phyloP scores from a whole-genome alignment of 1,284 basidiomycete species.

The Bjerkandera adusta region DNA sequence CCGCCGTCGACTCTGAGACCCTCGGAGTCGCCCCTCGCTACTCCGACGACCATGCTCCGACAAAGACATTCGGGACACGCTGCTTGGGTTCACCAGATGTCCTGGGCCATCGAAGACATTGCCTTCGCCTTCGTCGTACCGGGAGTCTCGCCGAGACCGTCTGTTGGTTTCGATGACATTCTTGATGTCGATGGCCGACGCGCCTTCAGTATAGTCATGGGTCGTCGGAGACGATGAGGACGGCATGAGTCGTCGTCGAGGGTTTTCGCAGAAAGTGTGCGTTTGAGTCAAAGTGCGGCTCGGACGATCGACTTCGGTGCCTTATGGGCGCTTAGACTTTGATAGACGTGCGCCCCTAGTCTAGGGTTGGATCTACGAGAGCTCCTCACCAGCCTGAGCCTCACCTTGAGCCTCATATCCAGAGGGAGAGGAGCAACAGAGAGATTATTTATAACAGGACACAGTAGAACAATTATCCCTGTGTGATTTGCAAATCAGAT shows the following conservation, averaged over 20 bases:
- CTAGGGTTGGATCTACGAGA: too few species aligned
- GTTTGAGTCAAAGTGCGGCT: background rate
- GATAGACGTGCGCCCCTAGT: too few species aligned
- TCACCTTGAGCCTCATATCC: too few species aligned
- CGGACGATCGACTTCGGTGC: too few species aligned
- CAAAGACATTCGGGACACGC: constrained; percentile 74
- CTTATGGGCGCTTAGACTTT: too few species aligned
- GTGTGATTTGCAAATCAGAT: too few species aligned
- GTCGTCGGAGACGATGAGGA: constrained; percentile 18
- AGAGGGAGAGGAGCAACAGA: too few species aligned
- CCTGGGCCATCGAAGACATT: constrained; percentile 78
- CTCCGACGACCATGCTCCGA: constrained; percentile 48
- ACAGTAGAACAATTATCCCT: too few species aligned
- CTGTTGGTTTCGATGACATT: constrained; percentile 48
- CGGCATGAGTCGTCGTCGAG: constrained; percentile 10
- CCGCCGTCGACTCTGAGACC: constrained; percentile 40
- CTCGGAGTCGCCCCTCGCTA: constrained; percentile 53
- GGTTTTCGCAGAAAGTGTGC: background rate
- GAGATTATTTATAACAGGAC: too few species aligned
- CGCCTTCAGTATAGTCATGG: constrained; percentile 81
- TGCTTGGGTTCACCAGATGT: constrained; percentile 68
- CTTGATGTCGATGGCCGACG: constrained; percentile 70
- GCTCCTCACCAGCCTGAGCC: too few species aligned
- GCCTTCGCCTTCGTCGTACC: constrained; percentile 57
- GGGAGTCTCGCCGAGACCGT: constrained; percentile 62